Base-by-base conservation (phyloP, 108 stramenopile species). In the Parietichytrium sp. region DNA sequence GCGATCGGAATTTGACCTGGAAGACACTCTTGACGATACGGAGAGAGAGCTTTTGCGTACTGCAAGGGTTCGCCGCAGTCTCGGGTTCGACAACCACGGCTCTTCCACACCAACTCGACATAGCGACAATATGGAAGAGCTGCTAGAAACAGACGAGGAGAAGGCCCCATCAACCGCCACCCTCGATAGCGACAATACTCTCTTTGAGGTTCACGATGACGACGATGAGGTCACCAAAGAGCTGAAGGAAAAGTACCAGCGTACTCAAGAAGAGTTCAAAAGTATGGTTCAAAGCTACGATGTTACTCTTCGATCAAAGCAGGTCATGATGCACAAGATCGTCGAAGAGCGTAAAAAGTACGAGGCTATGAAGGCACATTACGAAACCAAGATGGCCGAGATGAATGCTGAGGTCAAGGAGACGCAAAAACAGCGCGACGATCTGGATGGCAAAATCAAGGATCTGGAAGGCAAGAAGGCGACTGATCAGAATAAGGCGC, bases 221-320 rank as follows among this genome's bases (percentile, higher is more conserved):
- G 48, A 80, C 33, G 78, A 79, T 33, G 78, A 82, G 13, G 29
- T 42, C 0, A 51, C 81, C 48, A 13, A 49, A n/a, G 72, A 55
- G 29, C 27, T 82, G 20, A 47, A 47, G 61, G 61, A 72, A 20
- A 72, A 72, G 61, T 72, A 45, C 20, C 61, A 72, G 1, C 36
- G 45, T 13, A 72, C 61, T 6, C 61, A 72, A 42, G 61, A 72
- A 15, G 23, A 23, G 38, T 72, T 45, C 33, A 33, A 42, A 16
- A 72, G 61, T 42, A 72, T 72, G 61, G 61, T 72, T 6, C 61
- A 72, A 42, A 72, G 61, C 61, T 72, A 72, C 42, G 61, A 72
- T 38, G 61, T 72, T 33, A 72, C 61, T 0, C 42, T 72, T 0
- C 61, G 61, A 10, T 72, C 61, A 16, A 72, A 72, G 61, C 61